Base-by-base conservation (phyloP, 2,329 filamentous ascomycete species). In the Neonectria magnoliae region DNA sequence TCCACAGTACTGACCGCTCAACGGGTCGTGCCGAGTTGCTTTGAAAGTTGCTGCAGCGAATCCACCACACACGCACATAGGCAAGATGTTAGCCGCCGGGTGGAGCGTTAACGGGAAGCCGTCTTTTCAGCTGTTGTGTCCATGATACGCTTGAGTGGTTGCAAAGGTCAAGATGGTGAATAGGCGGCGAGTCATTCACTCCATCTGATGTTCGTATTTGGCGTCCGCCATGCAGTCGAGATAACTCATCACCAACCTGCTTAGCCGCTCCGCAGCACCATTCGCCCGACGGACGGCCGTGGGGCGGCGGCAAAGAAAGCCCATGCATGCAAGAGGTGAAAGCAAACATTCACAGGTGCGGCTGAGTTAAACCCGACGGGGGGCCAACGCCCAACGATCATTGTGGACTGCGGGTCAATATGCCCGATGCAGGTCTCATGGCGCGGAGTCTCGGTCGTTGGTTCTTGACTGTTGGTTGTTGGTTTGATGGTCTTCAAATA, bases 291-390 rank as follows among this genome's bases (percentile, higher is more conserved):
- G 11, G 48, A 20, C 18, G 29, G 31, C n/a, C 48, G 29, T 33
- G 27, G 48, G 45, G n/a, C 27, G n/a, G 48, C 48, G 48, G 48
- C 16, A 20, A 51, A 16, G 38, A 51, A 48, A 51, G 48, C n/a
- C 7, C 27, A 20, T 51, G 48, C 48, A 51, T 51, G 38, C 38
- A 42, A 38, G 48, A 33, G n/a, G 48, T 51, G 29, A 18, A 31
- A 33, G 48, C 48, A 33, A 51, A 51, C 29, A 51, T 51, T 31
- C 14, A 29, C 29, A 33, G 29, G 10, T 33, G 27, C 45, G 14
- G 45, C 45, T 50, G 48, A 22, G 29, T 18, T 33, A 29, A 14
- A 20, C 16, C 29, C n/a, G 31, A 51, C 16, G 38, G 18, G 25
- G 25, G 31, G 14, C 11, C 48, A 20, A 51, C 29, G 31, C n/a